Percentiles rank a stretch among this genome's conserved stretches.
phyloP scores from a whole-genome alignment of 2,329 filamentous ascomycete species.

The Hirsutella rhossiliensis region DNA sequence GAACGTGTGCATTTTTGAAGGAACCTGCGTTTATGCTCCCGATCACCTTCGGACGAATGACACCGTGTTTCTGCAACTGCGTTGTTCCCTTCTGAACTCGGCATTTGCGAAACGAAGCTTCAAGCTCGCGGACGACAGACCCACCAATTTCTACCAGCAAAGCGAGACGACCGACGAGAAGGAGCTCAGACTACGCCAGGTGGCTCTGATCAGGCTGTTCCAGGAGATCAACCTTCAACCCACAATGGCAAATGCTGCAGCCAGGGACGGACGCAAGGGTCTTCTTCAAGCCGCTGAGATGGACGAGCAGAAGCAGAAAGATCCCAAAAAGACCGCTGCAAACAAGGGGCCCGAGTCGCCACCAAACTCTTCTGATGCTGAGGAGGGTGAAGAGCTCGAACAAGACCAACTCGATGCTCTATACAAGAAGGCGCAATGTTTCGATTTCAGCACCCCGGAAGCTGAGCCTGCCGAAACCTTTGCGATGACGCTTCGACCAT shows the following conservation, averaged over 20 bases:
- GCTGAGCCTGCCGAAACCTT: constrained; percentile 77
- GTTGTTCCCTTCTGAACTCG: constrained; percentile 60
- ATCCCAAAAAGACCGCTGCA: constrained; percentile 23
- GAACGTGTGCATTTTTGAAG: constrained; percentile 76
- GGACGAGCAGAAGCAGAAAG: constrained; percentile 62
- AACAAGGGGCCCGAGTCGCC: constrained; percentile 32
- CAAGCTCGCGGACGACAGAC: constrained; percentile 54
- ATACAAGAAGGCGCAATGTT: constrained; percentile 92
- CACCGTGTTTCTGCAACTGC: constrained; percentile 82
- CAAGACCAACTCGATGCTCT: constrained; percentile 89
- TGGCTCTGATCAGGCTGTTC: constrained; percentile 78
- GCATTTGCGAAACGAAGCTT: constrained; percentile 58
- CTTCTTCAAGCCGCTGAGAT: constrained; percentile 80
- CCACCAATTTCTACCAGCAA: constrained; percentile 66
- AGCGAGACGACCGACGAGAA: constrained; percentile 80
- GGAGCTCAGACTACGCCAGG: constrained; percentile 69
- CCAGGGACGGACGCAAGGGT: constrained; percentile 70
- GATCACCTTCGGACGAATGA: constrained; percentile 81
- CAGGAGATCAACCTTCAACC: constrained; percentile 79
- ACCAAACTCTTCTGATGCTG: constrained; percentile 50
- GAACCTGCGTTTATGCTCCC: constrained; percentile 77
- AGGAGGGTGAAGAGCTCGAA: constrained; percentile 84
- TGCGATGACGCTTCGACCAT: constrained; percentile 71
- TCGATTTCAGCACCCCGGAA: constrained; percentile 86
- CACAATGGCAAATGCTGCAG: constrained; percentile 59